These are phyloP conservation scores for Boletellus deceptivus DNA, from an alignment of 1,284 basidiomycete species.

Conservation along the genomic window DNA sequence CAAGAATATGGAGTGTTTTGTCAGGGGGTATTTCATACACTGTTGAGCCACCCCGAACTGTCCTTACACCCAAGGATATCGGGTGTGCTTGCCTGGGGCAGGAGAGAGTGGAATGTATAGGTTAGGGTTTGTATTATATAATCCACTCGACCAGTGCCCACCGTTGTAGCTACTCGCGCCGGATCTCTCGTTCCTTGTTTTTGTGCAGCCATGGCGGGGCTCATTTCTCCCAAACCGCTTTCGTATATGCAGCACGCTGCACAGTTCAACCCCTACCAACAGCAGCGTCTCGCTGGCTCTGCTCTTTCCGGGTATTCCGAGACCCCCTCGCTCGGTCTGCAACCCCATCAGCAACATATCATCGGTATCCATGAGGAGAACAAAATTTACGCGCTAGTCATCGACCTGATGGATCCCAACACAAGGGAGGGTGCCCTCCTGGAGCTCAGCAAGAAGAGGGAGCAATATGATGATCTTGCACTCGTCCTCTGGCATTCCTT, in stretches of 20 bases:
- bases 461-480: slow-evolving; percentile 98
- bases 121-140: slow-evolving; percentile 34
- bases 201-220: slow-evolving; percentile 50
- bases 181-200: slow-evolving; percentile 12
- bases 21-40: slow-evolving; percentile 14
- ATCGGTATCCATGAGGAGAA: slow-evolving; percentile 60
- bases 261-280: slow-evolving; percentile 52
- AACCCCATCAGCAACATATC: slow-evolving; percentile 48
- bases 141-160: slow-evolving; percentile 8
- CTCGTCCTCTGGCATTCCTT: slow-evolving; percentile 99
- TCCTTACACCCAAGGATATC: slow-evolving; percentile 26
- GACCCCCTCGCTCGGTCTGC: slow-evolving; percentile 47
- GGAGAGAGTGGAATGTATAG: slow-evolving; percentile 8
- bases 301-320: slow-evolving; percentile 46
- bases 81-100: slow-evolving; percentile 21
- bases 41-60: slow-evolving; percentile 19
- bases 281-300: slow-evolving; percentile 33
- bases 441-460: slow-evolving; percentile 98
- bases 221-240: slow-evolving; percentile 60
- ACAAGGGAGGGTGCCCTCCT: slow-evolving; percentile 87
- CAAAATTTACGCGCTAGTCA: slow-evolving; percentile 81
- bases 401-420: slow-evolving; percentile 77
- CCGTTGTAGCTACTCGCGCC: neutral
- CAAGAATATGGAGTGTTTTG: slow-evolving; percentile 26
- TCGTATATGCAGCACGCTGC: slow-evolving; percentile 57